Evolutionary conservation across 305 asterid genomes (phyloP).

Genomic region (Fraxinus latifolia): DNA sequence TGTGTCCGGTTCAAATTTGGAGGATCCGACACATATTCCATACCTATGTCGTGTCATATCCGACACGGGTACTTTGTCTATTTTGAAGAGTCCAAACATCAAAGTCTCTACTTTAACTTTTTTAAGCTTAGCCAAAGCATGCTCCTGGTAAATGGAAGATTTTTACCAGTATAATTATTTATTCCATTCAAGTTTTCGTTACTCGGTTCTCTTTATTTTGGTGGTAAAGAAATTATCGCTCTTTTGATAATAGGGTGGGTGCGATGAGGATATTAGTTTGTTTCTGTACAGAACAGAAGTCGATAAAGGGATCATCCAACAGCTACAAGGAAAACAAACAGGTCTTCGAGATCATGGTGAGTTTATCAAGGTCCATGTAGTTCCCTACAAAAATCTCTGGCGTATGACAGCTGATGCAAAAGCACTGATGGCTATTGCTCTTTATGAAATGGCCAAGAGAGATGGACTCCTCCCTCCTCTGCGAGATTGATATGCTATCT

Average conservation of each 20-base stretch:
- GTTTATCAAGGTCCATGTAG: constrained; percentile 71
- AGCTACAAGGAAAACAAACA: constrained; percentile 72
- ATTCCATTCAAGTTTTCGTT: background rate
- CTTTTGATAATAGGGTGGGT: constrained; percentile 64
- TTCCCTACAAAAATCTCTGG: constrained; percentile 72
- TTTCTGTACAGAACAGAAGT: constrained; percentile 67
- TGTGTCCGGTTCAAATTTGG: too few relatives aligned
- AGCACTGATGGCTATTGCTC: constrained; percentile 64
- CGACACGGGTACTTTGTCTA: too few relatives aligned
- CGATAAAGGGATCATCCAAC: constrained; percentile 51
- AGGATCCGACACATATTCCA: too few relatives aligned
- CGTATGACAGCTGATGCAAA: constrained; percentile 88
- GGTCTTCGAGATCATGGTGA: constrained; percentile 86
- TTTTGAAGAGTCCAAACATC: too few relatives aligned
- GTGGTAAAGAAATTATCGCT: background rate
- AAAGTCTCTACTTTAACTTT: too few relatives aligned
- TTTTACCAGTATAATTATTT: background rate
- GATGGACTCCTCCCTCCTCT: constrained; percentile 50
- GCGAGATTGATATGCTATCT: constrained; percentile 21
- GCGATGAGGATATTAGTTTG: constrained; percentile 76
- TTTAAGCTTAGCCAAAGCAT: background rate
- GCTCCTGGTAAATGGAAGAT: background rate
- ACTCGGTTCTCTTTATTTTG: background rate
- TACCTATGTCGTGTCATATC: too few relatives aligned
- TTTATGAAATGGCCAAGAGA: constrained; percentile 82